phyloP scores from a whole-genome alignment of 202 grass and related monocot genomes.

The Hordeum pubiflorum region DNA sequence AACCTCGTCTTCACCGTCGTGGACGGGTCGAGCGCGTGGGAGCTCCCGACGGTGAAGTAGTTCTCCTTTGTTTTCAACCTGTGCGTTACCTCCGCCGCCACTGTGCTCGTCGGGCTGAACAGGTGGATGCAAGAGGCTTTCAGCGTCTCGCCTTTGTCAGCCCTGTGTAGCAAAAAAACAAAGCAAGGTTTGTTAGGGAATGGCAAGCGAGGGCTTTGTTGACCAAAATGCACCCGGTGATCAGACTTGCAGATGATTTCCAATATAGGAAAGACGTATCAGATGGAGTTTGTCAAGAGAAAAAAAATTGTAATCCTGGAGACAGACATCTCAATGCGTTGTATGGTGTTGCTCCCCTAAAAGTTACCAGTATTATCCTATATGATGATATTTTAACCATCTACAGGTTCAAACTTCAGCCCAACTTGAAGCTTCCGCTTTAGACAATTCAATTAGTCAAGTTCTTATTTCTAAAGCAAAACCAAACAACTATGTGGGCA shows the following conservation, averaged over 20 bases:
- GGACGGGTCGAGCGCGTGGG: conserved; percentile 47
- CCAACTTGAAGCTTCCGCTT: background rate
- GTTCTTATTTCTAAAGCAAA: background rate
- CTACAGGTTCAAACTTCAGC: background rate
- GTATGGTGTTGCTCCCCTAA: background rate
- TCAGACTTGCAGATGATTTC: background rate
- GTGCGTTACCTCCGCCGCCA: conserved; percentile 70
- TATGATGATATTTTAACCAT: background rate
- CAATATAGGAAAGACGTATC: background rate
- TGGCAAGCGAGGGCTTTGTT: background rate
- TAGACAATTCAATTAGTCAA: background rate
- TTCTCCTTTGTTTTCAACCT: conserved; percentile 73
- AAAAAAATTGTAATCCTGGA: background rate
- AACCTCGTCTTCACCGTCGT: conserved; percentile 66
- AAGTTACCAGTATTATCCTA: background rate
- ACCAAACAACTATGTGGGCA: background rate
- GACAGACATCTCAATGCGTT: background rate
- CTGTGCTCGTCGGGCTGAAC: conserved; percentile 47
- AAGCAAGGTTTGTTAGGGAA: background rate
- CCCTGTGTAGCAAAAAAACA: conserved; percentile 22
- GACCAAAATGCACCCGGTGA: background rate
- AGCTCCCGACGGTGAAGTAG: conserved; percentile 69
- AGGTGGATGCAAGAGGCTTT: conserved; percentile 78
- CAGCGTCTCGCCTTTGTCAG: conserved; percentile 76
- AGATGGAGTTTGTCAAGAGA: background rate